phyloP scores from a whole-genome alignment of 768 basidiomycete genomes.

The Termitomyces bulborhizus region DNA sequence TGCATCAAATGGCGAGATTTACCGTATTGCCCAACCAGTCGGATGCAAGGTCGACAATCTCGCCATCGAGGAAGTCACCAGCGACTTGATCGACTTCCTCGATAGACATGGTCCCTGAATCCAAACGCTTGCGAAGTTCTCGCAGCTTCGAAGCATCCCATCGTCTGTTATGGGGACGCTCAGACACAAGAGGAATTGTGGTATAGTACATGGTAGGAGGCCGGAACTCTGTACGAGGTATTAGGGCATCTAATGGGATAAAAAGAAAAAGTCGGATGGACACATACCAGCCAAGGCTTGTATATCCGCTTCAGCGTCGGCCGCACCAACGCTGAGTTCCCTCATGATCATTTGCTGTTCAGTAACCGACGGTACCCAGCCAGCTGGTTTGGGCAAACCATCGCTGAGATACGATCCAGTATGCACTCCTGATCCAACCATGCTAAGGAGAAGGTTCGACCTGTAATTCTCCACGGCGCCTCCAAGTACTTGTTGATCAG shows the following conservation, averaged over 20 bases:
- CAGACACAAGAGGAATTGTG: slow-evolving; percentile 85
- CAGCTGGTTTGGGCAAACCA: slow-evolving; percentile 52
- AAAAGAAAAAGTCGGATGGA: not conserved
- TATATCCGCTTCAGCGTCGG: slow-evolving; percentile 80
- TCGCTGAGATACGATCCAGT: slow-evolving; percentile 49
- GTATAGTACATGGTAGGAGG: slow-evolving; percentile 96
- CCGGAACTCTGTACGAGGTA: slow-evolving; percentile 67
- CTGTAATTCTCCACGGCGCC: slow-evolving; percentile 94
- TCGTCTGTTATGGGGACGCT: slow-evolving; percentile 76
- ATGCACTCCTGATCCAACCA: slow-evolving; percentile 76
- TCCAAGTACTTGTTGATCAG: slow-evolving; percentile 89
- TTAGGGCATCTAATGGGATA: not conserved
- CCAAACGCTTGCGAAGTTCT: slow-evolving; percentile 90
- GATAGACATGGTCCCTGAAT: slow-evolving; percentile 76
- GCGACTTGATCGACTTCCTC: slow-evolving; percentile 91
- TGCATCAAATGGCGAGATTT: slow-evolving; percentile 16
- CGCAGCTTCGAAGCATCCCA: slow-evolving; percentile 94
- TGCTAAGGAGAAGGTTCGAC: slow-evolving; percentile 82
- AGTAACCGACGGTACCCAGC: slow-evolving; percentile 71
- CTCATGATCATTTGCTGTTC: slow-evolving; percentile 98
- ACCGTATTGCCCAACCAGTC: slow-evolving; percentile 99
- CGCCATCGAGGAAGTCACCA: slow-evolving; percentile 86
- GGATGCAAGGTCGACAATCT: slow-evolving; percentile 91
- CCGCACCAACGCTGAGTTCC: slow-evolving; percentile 73
- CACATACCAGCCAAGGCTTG: slow-evolving; percentile 75